phyloP scores from a whole-genome alignment of 2,329 filamentous ascomycete species.

The Cercospora canescens region DNA sequence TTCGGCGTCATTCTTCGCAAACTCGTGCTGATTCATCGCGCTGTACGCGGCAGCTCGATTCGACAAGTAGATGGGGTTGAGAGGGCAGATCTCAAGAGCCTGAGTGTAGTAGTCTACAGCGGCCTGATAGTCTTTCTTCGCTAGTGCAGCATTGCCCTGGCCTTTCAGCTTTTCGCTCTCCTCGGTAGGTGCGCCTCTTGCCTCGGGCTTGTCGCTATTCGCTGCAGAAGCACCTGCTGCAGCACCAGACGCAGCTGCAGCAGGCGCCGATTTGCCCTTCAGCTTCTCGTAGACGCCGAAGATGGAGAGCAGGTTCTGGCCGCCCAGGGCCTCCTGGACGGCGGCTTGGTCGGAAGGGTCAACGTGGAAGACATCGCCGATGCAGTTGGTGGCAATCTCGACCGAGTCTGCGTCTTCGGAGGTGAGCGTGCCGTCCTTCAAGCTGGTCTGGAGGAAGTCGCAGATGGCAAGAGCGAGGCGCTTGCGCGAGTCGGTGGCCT shows the following conservation, averaged over 20 bases:
- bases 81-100: slow-evolving; percentile 76
- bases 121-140: slow-evolving; percentile 79
- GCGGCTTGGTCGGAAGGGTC: slow-evolving; percentile 76
- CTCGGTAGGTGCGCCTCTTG: slow-evolving; percentile 54
- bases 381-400: slow-evolving; percentile 92
- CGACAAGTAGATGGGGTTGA: slow-evolving; percentile 94
- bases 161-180: slow-evolving; percentile 88
- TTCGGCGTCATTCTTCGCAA: slow-evolving; percentile 85
- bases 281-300: slow-evolving; percentile 97
- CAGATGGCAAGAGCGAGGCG: slow-evolving; percentile 95
- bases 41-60: slow-evolving; percentile 95
- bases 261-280: slow-evolving; percentile 61
- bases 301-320: slow-evolving; percentile 85
- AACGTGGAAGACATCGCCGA: slow-evolving; percentile 92
- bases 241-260: slow-evolving; percentile 44
- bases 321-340: slow-evolving; percentile 74
- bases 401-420: slow-evolving; percentile 90
- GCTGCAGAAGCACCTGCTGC: slow-evolving; percentile 39
- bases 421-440: slow-evolving; percentile 83
- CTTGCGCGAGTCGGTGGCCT: slow-evolving; percentile 62
- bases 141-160: slow-evolving; percentile 92
- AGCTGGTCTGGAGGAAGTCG: slow-evolving; percentile 84
- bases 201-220: slow-evolving; percentile 49
- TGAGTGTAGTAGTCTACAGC: slow-evolving; percentile 88
- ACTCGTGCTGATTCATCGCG: slow-evolving; percentile 78